Base-by-base conservation (phyloP, 73 alveolate species). In the Paramecium biaurelia region DNA sequence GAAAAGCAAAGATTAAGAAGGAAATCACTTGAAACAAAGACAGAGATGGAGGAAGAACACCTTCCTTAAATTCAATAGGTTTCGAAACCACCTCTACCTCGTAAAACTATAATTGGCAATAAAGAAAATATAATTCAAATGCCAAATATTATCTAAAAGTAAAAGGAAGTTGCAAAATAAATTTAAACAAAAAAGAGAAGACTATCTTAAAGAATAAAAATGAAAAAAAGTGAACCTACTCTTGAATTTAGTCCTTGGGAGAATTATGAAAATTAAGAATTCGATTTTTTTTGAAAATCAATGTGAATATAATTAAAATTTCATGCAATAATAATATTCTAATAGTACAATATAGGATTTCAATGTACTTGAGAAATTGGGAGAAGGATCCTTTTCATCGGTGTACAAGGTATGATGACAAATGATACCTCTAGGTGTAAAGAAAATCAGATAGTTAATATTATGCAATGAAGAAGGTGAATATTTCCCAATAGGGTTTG, bases 401-500 rank as follows among this genome's bases (percentile, higher is more conserved):
- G 93, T 88, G 9, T 79, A 68, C 30, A 88, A 88, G 70, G 90
- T 88, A 67, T 76, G 20, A 3, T 47, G 23, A 47, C 9, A 47
- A 15, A 14, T 47, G 59, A 47, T 47, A 47, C 26, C 59, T 15
- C 23, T 58, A 58, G 72, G 72, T 57, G 10, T 74, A 85, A 92
- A 79, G 93, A 21, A 92, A 42, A 47, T 82, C 92, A 49, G 93
- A 92, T 84, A 32, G 57, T 23, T 18, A 79, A 76, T 68, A 57
- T 38, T 92, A 92, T 59, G 93, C 93, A 12, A 79, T 92, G 70
- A 92, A 92, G 70, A 84, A 92, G 38, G 95, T 92, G 28, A 92
- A 92, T 45, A 72, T 92, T 35, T 42, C 92, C 8, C 58, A 38
- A n/a, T 79, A 70, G 57, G 79, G 86, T 9, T 43, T 63, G 18